These are phyloP conservation scores for Akanthomyces uredinophilus DNA, from an alignment of 2,329 filamentous ascomycete genomes.

Conservation along the genomic window DNA sequence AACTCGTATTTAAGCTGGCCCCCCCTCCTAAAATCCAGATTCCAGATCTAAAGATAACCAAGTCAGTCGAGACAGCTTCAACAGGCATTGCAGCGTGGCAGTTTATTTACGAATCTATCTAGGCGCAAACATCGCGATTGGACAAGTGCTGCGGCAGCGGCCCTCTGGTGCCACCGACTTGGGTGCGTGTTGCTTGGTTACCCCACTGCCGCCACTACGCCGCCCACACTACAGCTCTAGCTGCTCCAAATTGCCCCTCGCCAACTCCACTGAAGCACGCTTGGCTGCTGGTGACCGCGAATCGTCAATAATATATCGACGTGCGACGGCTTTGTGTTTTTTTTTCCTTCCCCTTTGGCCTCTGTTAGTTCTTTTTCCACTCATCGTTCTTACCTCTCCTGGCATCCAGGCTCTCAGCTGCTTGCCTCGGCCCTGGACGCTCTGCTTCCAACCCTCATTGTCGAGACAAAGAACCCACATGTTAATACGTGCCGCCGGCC, in stretches of 20 bases:
- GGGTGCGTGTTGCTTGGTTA: too few relatives aligned
- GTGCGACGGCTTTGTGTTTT: not conserved
- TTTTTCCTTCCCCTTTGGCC: not conserved
- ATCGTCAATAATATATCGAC: not conserved
- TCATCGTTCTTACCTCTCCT: not conserved
- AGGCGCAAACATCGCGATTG: not conserved
- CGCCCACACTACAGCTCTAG: constrained; percentile 5
- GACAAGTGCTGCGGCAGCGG: not conserved
- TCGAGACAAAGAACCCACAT: constrained; percentile 40
- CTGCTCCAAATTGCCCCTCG: constrained; percentile 18
- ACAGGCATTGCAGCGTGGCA: too few relatives aligned
- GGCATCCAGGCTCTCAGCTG: constrained; percentile 11
- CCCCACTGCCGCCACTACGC: not conserved
- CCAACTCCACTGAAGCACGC: constrained; percentile 34
- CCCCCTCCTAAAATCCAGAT: too few relatives aligned
- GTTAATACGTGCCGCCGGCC: constrained; percentile 40
- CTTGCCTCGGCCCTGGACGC: constrained; percentile 2
- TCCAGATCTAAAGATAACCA: too few relatives aligned
- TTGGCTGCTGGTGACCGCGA: constrained; percentile 17
- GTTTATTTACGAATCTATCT: too few relatives aligned
- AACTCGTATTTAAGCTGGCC: too few relatives aligned
- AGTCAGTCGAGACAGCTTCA: not conserved
- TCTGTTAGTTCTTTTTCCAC: not conserved
- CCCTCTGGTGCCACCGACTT: too few relatives aligned
- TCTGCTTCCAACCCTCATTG: not conserved